These are phyloP conservation scores for Penicillium sp. DNA, from an alignment of 2,329 filamentous ascomycete species.

Conservation along the genomic window DNA sequence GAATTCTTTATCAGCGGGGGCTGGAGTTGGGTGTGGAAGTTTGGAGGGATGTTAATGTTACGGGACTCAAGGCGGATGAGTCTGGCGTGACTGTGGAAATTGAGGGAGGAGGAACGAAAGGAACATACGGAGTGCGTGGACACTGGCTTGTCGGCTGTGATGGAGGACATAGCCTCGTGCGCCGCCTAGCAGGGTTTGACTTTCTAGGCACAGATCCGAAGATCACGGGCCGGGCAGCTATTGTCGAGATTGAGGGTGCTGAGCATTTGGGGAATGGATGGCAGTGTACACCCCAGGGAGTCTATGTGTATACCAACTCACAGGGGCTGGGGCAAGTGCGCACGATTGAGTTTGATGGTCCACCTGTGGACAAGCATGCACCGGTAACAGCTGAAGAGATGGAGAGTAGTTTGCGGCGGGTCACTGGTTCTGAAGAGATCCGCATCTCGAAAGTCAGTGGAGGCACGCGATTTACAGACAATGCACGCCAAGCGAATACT, in stretches of 20 bases:
- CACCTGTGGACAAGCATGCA: background rate
- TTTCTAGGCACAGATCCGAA: conserved; percentile 40
- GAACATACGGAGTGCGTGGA: conserved; percentile 19
- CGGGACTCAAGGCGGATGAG: background rate
- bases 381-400: conserved; percentile 6
- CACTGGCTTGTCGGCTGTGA: conserved; percentile 48
- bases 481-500: conserved; percentile 5
- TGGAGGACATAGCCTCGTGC: conserved; percentile 42
- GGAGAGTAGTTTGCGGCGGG: conserved; percentile 22
- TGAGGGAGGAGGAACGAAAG: background rate
- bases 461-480: conserved; percentile 6
- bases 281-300: conserved; percentile 1
- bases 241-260: conserved; percentile 35
- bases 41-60: background rate
- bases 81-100: conserved; percentile 3
- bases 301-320: conserved; percentile 4
- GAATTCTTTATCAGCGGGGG: background rate
- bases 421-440: conserved; percentile 14
- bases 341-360: conserved; percentile 10
- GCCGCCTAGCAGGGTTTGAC: conserved; percentile 38
- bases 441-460: background rate
- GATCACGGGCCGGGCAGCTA: conserved; percentile 37
- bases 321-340: conserved; percentile 1
- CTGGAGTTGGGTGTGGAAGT: conserved; percentile 6
- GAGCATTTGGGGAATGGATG: conserved; percentile 3